Evolutionary conservation across 202 grass and related monocot species (phyloP).

Genomic region (Elaeis oleifera): DNA sequence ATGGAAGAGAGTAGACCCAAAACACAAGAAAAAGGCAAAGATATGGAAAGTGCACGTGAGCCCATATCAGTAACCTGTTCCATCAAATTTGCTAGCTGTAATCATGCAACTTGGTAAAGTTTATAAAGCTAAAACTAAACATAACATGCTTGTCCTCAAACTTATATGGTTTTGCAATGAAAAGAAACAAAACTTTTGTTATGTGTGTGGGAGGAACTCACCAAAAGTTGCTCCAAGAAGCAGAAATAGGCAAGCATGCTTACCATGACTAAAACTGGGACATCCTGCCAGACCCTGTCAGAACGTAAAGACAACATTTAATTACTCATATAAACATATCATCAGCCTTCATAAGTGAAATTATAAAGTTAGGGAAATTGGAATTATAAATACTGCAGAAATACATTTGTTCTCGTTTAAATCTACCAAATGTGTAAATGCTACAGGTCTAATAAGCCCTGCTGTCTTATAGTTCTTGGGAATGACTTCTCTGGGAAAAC

Average conservation of each 20-base stretch:
- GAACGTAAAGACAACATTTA: conserved; percentile 24
- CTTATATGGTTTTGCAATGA: too few species aligned
- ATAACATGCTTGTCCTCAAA: too few species aligned
- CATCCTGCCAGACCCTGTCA: conserved; percentile 90
- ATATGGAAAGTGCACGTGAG: conserved; percentile 74
- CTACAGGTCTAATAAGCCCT: too few species aligned
- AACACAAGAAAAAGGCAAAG: conserved; percentile 89
- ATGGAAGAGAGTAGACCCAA: conserved; percentile 91
- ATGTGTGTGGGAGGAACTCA: conserved; percentile 19
- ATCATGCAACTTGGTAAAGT: background rate
- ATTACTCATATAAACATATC: background rate
- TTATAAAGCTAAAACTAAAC: too few species aligned
- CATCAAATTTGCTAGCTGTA: conserved; percentile 10
- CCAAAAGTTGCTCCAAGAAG: conserved; percentile 99
- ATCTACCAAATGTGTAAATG: too few species aligned
- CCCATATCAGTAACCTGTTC: conserved; percentile 57
- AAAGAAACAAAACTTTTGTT: too few species aligned
- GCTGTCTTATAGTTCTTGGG: too few species aligned
- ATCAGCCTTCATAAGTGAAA: too few species aligned
- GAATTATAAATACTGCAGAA: too few species aligned
- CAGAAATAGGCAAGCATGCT: conserved; percentile 99
- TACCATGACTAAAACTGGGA: conserved; percentile 92
- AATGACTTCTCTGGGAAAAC: too few species aligned
- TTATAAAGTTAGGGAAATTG: too few species aligned
- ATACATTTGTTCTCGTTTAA: too few species aligned